Evolutionary conservation across 2,329 filamentous ascomycete genomes (phyloP).

Genomic region (Tolypocladium sp.): DNA sequence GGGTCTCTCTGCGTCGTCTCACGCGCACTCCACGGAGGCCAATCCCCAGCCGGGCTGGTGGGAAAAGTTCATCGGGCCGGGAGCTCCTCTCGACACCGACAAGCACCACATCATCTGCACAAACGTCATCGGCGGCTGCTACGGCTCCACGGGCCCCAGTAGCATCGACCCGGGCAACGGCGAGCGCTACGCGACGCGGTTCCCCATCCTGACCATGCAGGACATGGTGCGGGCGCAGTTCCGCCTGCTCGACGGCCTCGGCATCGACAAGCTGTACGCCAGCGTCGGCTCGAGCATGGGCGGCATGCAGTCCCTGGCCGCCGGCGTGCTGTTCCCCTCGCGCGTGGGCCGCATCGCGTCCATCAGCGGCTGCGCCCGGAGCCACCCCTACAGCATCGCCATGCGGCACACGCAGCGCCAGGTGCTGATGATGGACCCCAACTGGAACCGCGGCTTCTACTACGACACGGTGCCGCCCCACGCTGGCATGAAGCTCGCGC

Average conservation of each 20-base stretch:
- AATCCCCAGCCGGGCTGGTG: constrained; percentile 95
- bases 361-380: constrained; percentile 88
- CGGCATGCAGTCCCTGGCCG: constrained; percentile 91
- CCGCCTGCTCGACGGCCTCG: constrained; percentile 69
- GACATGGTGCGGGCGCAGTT: constrained; percentile 98
- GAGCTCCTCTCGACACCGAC: constrained; percentile 74
- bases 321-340: constrained; percentile 73
- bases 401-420: constrained; percentile 98
- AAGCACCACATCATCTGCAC: constrained; percentile 94
- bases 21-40: constrained; percentile 80
- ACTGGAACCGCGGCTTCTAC: constrained; percentile 94
- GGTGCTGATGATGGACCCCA: constrained; percentile 97
- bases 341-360: constrained; percentile 75
- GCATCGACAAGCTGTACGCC: constrained; percentile 72
- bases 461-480: constrained; percentile 84
- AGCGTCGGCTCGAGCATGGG: constrained; percentile 97
- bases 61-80: constrained; percentile 96
- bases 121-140: constrained; percentile 93
- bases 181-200: constrained; percentile 82
- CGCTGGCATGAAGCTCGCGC: constrained; percentile 92
- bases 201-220: constrained; percentile 89
- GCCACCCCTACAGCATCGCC: constrained; percentile 95
- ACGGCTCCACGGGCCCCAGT: constrained; percentile 85
- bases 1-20: constrained; percentile 91
- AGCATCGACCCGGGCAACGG: constrained; percentile 84